Base-by-base conservation (phyloP, 2,329 filamentous ascomycete genomes). In the Coleophoma eucalyptorum region DNA sequence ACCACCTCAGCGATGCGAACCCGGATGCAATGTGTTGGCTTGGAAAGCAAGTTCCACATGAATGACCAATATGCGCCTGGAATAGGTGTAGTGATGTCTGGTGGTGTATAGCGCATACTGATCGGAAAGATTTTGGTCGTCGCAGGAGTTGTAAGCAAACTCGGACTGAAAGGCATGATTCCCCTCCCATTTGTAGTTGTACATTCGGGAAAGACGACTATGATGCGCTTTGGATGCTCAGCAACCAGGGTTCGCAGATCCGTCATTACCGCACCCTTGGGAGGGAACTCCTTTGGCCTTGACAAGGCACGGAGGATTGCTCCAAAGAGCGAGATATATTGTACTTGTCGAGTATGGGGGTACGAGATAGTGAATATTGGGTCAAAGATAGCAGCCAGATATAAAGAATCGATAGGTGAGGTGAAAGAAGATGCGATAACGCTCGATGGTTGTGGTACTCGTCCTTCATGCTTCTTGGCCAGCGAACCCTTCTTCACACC, bases 381-480 rank as follows among this genome's bases (percentile, higher is more conserved):
- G 67, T 97, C 90, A 74, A 97, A 99, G 64, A 97, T 90, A 56
- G 91, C 92, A 53, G 94, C 90, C 20, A 99, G 84, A 69, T 97
- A 99, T 50, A 99, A 75, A 15, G 91, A 87, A 68, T 99, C 94
- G 66, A 99, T 82, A 8, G 94, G 94, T 10, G 89, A 95, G 33
- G 92, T 97, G 67, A 92, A 94, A 55, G 90, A 94, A 47, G 89
- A 87, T 45, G 90, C 92, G 62, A 99, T 94, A 60, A 99, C 78
- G 50, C 86, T 88, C 43, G 88, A 84, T 4, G 86, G 82, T 50
- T 87, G 82, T 1, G 94, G 94, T 16, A 97, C 82, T 38, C 90
- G 83, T 53, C 84, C 77, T 50, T 78, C 74, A 37, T 87, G 84
- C 61, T 91, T 85, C 63, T 87, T 85, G 43, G 87, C 85, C 32